These are phyloP conservation scores for Serendipita indica DNA, from an alignment of 768 basidiomycete species.

Conservation along the genomic window DNA sequence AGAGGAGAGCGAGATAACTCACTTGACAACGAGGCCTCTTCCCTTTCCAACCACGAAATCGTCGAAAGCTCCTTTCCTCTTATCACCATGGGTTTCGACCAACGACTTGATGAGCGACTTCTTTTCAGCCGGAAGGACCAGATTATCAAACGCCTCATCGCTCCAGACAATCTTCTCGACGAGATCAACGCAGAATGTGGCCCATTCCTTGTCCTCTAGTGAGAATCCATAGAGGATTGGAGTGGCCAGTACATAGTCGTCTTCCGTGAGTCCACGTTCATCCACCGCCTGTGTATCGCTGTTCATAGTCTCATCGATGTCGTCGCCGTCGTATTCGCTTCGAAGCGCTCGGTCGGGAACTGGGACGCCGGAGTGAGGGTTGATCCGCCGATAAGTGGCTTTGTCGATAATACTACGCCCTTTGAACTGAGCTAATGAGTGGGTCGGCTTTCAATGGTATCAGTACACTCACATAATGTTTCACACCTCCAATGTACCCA, in stretches of 20 bases:
- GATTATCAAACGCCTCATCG: conserved; percentile 38
- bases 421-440: conserved; percentile 27
- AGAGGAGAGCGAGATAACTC: no score
- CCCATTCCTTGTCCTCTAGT: conserved; percentile 44
- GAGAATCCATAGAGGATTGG: conserved; percentile 50
- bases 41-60: conserved; percentile 55
- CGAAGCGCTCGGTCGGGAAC: not conserved
- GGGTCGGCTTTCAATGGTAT: no score
- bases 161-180: conserved; percentile 44
- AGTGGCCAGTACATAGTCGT: conserved; percentile 40
- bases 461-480: not conserved
- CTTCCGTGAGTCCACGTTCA: conserved; percentile 26
- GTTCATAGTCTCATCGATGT: not conserved
- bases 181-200: conserved; percentile 45
- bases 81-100: conserved; percentile 39
- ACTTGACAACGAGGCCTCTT: conserved; percentile 40
- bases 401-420: conserved; percentile 52
- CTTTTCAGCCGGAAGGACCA: conserved; percentile 39
- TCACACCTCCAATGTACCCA: conserved; percentile 24
- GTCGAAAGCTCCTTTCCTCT: conserved; percentile 30
- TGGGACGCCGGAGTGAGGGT: conserved; percentile 23
- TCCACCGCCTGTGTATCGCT: not conserved
- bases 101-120: conserved; percentile 42
- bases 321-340: not conserved
- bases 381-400: conserved; percentile 38